Evolutionary conservation across 2,329 filamentous ascomycete genomes (phyloP).

Genomic region (Cercospora sp.): DNA sequence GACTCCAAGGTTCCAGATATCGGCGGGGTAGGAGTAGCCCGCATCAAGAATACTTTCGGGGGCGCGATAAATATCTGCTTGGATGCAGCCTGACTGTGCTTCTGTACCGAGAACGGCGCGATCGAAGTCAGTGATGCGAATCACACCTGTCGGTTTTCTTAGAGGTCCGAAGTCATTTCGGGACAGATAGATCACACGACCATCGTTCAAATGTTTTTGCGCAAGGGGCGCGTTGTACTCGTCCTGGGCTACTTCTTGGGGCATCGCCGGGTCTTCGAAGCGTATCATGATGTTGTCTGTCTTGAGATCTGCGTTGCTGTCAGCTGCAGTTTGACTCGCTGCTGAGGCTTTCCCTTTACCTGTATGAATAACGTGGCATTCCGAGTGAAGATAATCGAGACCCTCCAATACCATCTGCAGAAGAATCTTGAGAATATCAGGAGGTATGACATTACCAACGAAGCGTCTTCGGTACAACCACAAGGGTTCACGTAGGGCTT

Average conservation of each 20-base stretch:
- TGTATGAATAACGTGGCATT: slow-evolving; percentile 32
- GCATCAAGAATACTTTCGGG: slow-evolving; percentile 24
- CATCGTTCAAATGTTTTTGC: slow-evolving; percentile 23
- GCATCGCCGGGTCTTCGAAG: slow-evolving; percentile 22
- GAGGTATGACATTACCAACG: slow-evolving; percentile 12
- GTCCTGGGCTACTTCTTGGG: slow-evolving; percentile 17
- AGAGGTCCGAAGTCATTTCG: slow-evolving; percentile 22
- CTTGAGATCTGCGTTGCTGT: slow-evolving; percentile 19
- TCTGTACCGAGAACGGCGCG: slow-evolving; percentile 17
- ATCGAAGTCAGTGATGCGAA: slow-evolving; percentile 24
- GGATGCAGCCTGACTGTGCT: slow-evolving; percentile 20
- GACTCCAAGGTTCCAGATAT: slow-evolving; percentile 35
- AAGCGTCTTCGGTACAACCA: slow-evolving; percentile 19
- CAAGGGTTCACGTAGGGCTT: slow-evolving; percentile 25
- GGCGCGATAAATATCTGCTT: slow-evolving; percentile 25
- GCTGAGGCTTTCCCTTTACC: not conserved
- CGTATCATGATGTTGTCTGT: slow-evolving; percentile 27
- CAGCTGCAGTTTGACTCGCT: not conserved
- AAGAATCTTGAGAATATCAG: slow-evolving; percentile 22
- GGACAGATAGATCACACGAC: slow-evolving; percentile 23
- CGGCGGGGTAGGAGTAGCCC: slow-evolving; percentile 28
- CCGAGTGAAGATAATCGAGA: slow-evolving; percentile 33
- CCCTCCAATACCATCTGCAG: slow-evolving; percentile 22
- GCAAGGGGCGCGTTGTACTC: slow-evolving; percentile 21
- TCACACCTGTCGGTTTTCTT: slow-evolving; percentile 12